These are phyloP conservation scores for Lanmaoa rubissima DNA, from an alignment of 768 basidiomycete species.

Conservation along the genomic window DNA sequence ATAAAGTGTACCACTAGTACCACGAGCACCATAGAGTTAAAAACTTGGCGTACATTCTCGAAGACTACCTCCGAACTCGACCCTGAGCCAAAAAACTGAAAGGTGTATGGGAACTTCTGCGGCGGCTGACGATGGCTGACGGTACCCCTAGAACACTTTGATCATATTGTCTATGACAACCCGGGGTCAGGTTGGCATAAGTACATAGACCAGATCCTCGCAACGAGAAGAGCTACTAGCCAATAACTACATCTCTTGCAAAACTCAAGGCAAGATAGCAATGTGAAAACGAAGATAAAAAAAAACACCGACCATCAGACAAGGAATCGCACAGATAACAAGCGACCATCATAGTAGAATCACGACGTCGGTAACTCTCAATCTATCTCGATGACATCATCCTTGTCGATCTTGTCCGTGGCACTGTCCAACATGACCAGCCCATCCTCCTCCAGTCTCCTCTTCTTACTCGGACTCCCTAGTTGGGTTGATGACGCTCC, in stretches of 20 bases:
- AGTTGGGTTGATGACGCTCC: conserved; percentile 20
- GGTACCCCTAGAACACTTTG: background rate
- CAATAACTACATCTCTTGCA: background rate
- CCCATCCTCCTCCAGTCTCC: conserved; percentile 71
- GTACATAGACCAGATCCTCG: background rate
- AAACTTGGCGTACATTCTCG: background rate
- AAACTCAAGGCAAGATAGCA: background rate
- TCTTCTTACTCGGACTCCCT: conserved; percentile 61
- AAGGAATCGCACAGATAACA: background rate
- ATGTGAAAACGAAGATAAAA: conserved; percentile 6
- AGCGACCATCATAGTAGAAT: background rate
- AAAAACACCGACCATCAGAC: background rate
- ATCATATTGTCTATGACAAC: background rate
- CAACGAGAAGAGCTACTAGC: background rate
- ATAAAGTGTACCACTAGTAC: background rate
- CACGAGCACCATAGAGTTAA: background rate
- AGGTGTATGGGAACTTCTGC: background rate
- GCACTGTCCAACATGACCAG: conserved; percentile 62
- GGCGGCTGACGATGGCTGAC: background rate
- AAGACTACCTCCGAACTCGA: background rate
- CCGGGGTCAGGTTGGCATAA: too few species aligned
- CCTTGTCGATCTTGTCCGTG: conserved; percentile 51
- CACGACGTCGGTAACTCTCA: conserved; percentile 23
- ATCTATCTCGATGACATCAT: conserved; percentile 61
- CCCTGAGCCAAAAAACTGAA: background rate